A percentile compares a stretch with the other conserved stretches of the same genome.
Conservation (phyloP, 495 filamentous ascomycete species). For the Penicillium fimorum region DNA sequence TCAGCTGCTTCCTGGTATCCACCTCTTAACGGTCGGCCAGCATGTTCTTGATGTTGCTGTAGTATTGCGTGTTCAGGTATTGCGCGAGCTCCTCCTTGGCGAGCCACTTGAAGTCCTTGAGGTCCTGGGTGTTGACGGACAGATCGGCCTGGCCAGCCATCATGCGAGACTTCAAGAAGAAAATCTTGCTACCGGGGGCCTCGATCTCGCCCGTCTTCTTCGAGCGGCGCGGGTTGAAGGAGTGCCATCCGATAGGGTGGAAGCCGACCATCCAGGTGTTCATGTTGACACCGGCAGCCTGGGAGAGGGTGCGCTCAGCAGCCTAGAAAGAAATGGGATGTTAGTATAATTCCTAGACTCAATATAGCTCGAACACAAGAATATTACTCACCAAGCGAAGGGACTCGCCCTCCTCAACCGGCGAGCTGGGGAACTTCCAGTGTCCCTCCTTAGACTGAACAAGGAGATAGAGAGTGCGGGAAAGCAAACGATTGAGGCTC, state of each 20-base stretch:
- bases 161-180: constrained; percentile 94
- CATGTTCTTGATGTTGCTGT: constrained; percentile 72
- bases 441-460: constrained; percentile 63
- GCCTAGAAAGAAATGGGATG: constrained; percentile 51
- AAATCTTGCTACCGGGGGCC: constrained; percentile 70
- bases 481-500: constrained; percentile 74
- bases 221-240: constrained; percentile 42
- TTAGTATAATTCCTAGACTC: constrained; percentile 1
- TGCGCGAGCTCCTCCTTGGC: constrained; percentile 80
- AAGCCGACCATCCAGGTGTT: constrained; percentile 97
- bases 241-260: constrained; percentile 79
- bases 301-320: constrained; percentile 70
- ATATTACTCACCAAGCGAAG: constrained; percentile 70
- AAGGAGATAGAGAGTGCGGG: constrained; percentile 80
- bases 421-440: constrained; percentile 78
- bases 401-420: constrained; percentile 65
- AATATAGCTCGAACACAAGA: neutral
- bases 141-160: constrained; percentile 94
- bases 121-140: constrained; percentile 63
- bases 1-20: constrained; percentile 3
- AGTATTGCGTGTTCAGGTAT: constrained; percentile 63
- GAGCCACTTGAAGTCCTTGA: constrained; percentile 88
- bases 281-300: constrained; percentile 89
- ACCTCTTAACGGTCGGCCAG: constrained; percentile 63
- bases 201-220: constrained; percentile 23